These are phyloP conservation scores for Aspergillus indologenus DNA, from an alignment of 495 filamentous ascomycete genomes.

Conservation along the genomic window DNA sequence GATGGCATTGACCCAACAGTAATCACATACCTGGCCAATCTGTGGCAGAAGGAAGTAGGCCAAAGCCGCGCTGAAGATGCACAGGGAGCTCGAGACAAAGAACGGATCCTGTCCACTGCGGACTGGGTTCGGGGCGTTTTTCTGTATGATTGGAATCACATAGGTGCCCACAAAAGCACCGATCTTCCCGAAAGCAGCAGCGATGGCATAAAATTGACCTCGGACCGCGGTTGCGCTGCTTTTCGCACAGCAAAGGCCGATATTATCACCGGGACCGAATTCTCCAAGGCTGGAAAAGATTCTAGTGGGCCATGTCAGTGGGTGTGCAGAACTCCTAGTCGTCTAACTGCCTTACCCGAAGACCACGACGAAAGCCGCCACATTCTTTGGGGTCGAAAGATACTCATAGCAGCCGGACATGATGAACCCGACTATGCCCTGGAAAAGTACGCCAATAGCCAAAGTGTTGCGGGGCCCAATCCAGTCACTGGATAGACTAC, in stretches of 20 bases:
- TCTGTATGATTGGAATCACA: conserved; percentile 69
- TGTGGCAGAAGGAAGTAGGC: conserved; percentile 59
- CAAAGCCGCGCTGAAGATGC: conserved; percentile 59
- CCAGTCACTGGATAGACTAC: conserved; percentile 71
- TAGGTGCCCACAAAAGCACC: conserved; percentile 90
- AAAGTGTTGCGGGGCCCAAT: conserved; percentile 73
- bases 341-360: conserved; percentile 44
- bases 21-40: conserved; percentile 55
- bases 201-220: conserved; percentile 89
- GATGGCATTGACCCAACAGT: not conserved
- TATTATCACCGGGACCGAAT: conserved; percentile 86
- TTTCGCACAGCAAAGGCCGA: conserved; percentile 82
- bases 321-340: not conserved
- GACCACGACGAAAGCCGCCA: conserved; percentile 76
- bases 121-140: conserved; percentile 57
- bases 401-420: conserved; percentile 74
- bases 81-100: conserved; percentile 64
- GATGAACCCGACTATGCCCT: conserved; percentile 79
- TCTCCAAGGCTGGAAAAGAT: conserved; percentile 85
- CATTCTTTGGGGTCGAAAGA: conserved; percentile 58
- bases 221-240: conserved; percentile 81
- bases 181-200: conserved; percentile 80
- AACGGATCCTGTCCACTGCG: conserved; percentile 76
- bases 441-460: conserved; percentile 59
- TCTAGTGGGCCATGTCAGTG: conserved; percentile 31